Evolutionary conservation across 805 yeast genomes (phyloP).

Genomic region (Kockiozyma suomiensis): DNA sequence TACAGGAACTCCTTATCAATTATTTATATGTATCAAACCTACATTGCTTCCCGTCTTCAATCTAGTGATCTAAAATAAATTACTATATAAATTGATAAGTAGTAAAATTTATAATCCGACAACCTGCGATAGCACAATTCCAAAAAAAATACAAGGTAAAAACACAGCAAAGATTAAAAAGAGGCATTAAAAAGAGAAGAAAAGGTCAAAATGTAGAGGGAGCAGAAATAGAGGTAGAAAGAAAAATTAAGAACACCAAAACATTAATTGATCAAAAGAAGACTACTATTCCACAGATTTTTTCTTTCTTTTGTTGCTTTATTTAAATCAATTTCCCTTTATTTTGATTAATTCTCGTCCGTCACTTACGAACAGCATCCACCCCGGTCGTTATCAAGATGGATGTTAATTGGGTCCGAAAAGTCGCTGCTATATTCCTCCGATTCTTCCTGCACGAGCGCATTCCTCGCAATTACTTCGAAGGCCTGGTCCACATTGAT

Average conservation of each 20-base stretch:
- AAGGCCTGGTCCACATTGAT: slow-evolving; percentile 94
- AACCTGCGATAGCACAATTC: too few species aligned
- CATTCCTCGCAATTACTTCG: slow-evolving; percentile 90
- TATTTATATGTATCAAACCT: too few species aligned
- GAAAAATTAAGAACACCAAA: not conserved
- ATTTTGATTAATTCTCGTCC: not conserved
- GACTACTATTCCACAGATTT: not conserved
- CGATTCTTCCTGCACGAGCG: slow-evolving; percentile 91
- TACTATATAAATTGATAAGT: too few species aligned
- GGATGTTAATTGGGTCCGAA: slow-evolving; percentile 94
- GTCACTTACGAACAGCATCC: slow-evolving; percentile 51
- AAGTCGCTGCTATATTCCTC: slow-evolving; percentile 91
- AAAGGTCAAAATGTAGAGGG: not conserved
- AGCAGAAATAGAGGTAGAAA: not conserved
- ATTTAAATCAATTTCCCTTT: not conserved
- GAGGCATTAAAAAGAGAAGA: not conserved
- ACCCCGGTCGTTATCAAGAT: slow-evolving; percentile 77
- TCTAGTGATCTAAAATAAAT: too few species aligned
- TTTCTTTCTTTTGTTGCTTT: not conserved
- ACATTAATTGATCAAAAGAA: not conserved
- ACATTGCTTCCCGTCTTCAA: too few species aligned
- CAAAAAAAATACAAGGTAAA: not conserved
- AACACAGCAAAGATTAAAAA: not conserved
- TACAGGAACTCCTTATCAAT: too few species aligned
- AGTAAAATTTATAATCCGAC: too few species aligned